Evolutionary conservation across 495 filamentous ascomycete genomes (phyloP).

Genomic region (Talaromyces trachyspermus): DNA sequence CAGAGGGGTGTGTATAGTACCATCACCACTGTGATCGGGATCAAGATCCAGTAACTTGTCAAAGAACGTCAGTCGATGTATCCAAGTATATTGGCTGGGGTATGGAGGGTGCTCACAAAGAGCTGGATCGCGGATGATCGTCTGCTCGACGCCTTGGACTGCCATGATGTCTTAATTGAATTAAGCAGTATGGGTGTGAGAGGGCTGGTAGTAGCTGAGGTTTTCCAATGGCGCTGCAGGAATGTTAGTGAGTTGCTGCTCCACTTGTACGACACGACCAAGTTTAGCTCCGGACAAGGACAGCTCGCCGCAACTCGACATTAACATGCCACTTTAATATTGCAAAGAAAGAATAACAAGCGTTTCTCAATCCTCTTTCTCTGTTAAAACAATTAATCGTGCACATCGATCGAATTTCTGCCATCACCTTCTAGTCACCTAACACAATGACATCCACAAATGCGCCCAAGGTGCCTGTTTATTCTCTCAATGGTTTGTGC

Average conservation of each 20-base stretch:
- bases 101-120: constrained; percentile 63
- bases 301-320: constrained; percentile 37
- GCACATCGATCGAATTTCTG: too few species aligned
- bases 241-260: too few species aligned
- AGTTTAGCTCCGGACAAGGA: constrained; percentile 20
- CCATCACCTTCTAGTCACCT: background rate
- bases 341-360: too few species aligned
- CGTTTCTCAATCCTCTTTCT: too few species aligned
- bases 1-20: constrained; percentile 37
- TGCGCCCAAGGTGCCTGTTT: constrained; percentile 37
- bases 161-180: constrained; percentile 55
- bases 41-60: constrained; percentile 89
- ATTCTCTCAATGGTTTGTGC: constrained; percentile 39
- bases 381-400: too few species aligned
- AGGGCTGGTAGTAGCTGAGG: constrained; percentile 12
- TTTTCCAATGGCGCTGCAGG: too few species aligned
- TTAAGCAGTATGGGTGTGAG: background rate
- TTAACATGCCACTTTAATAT: too few species aligned
- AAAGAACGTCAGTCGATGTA: constrained; percentile 4
- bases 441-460: constrained; percentile 21
- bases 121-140: constrained; percentile 97
- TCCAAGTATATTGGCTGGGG: background rate
- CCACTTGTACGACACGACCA: constrained; percentile 7
- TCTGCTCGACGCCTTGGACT: constrained; percentile 71
- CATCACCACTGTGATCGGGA: constrained; percentile 97